Evolutionary conservation across 177 flowering plant species (phyloP).

Genomic region (Vitis hybrid): DNA sequence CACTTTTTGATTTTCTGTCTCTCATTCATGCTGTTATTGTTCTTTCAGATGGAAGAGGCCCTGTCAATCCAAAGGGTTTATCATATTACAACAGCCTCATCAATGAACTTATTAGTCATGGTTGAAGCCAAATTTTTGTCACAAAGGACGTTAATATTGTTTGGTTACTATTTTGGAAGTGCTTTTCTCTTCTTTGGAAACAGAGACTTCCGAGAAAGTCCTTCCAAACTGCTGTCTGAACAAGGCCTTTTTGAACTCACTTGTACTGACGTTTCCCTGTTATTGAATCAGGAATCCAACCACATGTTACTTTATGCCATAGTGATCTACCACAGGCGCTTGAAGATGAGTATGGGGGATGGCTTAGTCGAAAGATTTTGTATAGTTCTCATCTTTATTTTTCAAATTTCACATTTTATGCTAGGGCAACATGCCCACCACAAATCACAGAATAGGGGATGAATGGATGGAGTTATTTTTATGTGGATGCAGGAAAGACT

Average conservation of each 20-base stretch:
- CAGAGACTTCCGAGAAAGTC: neutral
- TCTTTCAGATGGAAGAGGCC: no score
- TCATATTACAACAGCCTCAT: no score
- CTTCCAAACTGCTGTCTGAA: no score
- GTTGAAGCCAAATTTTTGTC: no score
- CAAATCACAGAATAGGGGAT: neutral
- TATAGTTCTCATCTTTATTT: slow-evolving; percentile 7
- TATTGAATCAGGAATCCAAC: slow-evolving; percentile 41
- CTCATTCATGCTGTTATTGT: no score
- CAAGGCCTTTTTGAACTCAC: no score
- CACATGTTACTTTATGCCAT: slow-evolving; percentile 39
- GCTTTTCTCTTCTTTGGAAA: no score
- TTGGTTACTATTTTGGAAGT: no score
- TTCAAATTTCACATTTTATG: neutral
- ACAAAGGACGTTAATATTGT: no score
- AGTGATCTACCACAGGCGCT: slow-evolving; percentile 34
- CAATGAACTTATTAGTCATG: no score
- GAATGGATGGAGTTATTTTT: slow-evolving; percentile 18
- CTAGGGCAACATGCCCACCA: neutral
- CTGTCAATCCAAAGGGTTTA: no score
- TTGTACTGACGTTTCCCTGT: neutral
- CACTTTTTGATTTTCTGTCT: no score
- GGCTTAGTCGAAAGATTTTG: slow-evolving; percentile 45
- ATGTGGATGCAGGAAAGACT: slow-evolving; percentile 17
- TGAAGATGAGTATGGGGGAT: slow-evolving; percentile 59